Conservation (phyloP, 2,329 filamentous ascomycete species). For the Penicillium sp. region DNA sequence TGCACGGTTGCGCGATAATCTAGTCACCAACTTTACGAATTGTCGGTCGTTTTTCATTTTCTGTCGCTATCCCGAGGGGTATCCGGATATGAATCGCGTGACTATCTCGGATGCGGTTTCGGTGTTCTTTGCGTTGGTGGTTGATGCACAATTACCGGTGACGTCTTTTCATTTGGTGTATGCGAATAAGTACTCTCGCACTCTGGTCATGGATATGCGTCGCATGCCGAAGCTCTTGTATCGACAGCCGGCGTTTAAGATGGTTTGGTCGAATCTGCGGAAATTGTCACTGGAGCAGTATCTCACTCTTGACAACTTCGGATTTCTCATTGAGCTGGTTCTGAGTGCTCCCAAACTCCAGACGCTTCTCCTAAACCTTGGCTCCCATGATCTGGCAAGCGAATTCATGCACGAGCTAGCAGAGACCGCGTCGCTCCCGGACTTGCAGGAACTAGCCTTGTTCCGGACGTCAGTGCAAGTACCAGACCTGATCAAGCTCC, state of each 20-base stretch:
- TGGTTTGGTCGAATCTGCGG: slow-evolving; percentile 23
- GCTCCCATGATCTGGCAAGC: slow-evolving; percentile 24
- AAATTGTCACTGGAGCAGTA: slow-evolving; percentile 27
- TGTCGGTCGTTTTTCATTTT: slow-evolving; percentile 29
- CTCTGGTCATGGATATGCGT: slow-evolving; percentile 29
- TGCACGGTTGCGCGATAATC: slow-evolving; percentile 19
- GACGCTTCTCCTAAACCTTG: slow-evolving; percentile 21
- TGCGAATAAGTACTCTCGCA: slow-evolving; percentile 22
- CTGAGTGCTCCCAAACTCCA: slow-evolving; percentile 24
- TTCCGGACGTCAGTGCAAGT: slow-evolving; percentile 21
- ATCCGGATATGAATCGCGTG: slow-evolving; percentile 24
- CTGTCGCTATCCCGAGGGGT: slow-evolving; percentile 29
- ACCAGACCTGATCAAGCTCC: slow-evolving; percentile 18
- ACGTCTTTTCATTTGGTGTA: slow-evolving; percentile 26
- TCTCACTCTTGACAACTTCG: slow-evolving; percentile 27
- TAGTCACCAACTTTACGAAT: slow-evolving; percentile 18
- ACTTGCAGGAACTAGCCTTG: slow-evolving; percentile 21
- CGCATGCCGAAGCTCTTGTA: slow-evolving; percentile 28
- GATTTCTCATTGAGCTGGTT: slow-evolving; percentile 25
- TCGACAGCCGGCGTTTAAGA: slow-evolving; percentile 22
- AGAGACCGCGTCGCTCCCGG: slow-evolving; percentile 16
- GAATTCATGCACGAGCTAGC: slow-evolving; percentile 29
- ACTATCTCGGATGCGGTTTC: slow-evolving; percentile 26
- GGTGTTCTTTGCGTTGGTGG: slow-evolving; percentile 25
- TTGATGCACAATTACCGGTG: slow-evolving; percentile 20